A percentile compares a stretch with the other conserved stretches of the same genome.
These are phyloP conservation scores for Fragaria nilgerrensis DNA, from an alignment of 306 rosid genomes.

Conservation along the genomic window DNA sequence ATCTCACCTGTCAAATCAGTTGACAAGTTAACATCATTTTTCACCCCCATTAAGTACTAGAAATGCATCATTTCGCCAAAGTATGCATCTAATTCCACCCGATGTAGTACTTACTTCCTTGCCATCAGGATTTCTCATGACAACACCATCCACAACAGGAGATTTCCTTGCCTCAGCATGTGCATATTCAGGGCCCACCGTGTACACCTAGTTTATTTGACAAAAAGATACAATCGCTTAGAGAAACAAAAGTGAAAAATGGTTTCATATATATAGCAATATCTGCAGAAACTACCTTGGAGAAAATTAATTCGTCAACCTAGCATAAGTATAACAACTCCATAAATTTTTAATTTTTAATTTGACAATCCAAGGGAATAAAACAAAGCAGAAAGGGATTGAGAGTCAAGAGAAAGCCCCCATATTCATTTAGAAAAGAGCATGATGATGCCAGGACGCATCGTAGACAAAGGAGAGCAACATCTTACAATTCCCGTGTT, in stretches of 20 bases:
- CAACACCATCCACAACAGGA: constrained; percentile 99
- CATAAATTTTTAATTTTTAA: not conserved
- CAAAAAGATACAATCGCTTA: constrained; percentile 26
- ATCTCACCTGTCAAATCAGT: constrained; percentile 76
- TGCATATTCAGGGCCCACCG: constrained; percentile 98
- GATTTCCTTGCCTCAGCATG: constrained; percentile 99
- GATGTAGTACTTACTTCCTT: constrained; percentile 68
- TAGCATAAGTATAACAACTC: not conserved
- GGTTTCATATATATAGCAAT: not conserved
- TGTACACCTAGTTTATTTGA: constrained; percentile 70
- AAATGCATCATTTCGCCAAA: constrained; percentile 11
- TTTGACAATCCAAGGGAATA: not conserved
- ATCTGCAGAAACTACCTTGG: not conserved
- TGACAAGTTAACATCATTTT: constrained; percentile 22
- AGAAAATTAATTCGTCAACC: not conserved
- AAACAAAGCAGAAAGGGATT: not conserved
- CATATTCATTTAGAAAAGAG: not conserved
- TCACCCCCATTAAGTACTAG: constrained; percentile 3
- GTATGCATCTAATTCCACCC: not conserved
- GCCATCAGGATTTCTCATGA: constrained; percentile 98
- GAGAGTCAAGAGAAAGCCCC: not conserved
- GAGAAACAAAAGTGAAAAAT: constrained; percentile 12
- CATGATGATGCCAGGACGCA: not conserved
- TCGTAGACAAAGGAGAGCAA: not conserved
- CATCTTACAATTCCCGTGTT: not conserved